A percentile compares a stretch with the other conserved stretches of the same genome.
Conservation (phyloP, 108 stramenopile genomes). For the Pseudonitzschia multistriata region DNA sequence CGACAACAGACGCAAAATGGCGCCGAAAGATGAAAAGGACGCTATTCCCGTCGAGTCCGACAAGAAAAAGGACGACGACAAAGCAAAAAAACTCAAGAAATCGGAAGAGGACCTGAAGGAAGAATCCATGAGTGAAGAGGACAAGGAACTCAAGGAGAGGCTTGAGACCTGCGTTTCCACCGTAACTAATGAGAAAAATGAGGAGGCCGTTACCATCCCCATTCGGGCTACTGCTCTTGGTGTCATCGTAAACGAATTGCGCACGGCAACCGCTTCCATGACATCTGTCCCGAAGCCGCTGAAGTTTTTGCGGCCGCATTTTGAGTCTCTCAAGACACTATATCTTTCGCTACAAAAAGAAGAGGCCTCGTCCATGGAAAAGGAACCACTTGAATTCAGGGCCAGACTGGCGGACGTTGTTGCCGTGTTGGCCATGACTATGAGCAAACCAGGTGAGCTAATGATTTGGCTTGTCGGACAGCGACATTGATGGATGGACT, state of each 20-base stretch:
- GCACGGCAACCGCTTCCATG: conserved; percentile 93
- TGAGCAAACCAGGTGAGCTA: conserved; percentile 84
- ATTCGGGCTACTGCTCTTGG: conserved; percentile 84
- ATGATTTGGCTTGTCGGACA: neutral
- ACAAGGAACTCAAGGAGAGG: conserved; percentile 80
- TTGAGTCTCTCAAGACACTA: conserved; percentile 80
- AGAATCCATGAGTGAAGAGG: conserved; percentile 76
- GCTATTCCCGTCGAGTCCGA: conserved; percentile 29
- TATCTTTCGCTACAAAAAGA: conserved; percentile 47
- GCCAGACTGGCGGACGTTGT: conserved; percentile 92
- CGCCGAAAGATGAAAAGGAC: conserved; percentile 43
- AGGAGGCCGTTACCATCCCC: conserved; percentile 65
- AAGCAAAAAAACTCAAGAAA: conserved; percentile 29
- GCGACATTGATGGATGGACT: neutral
- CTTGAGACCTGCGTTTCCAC: conserved; percentile 88
- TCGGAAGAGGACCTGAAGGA: conserved; percentile 32
- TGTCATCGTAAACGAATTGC: conserved; percentile 87
- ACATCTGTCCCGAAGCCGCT: conserved; percentile 98
- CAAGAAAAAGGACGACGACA: conserved; percentile 36
- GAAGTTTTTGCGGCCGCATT: conserved; percentile 97
- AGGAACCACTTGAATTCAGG: conserved; percentile 55
- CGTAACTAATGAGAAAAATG: conserved; percentile 61
- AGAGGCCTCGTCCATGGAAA: conserved; percentile 29
- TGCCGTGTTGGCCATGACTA: conserved; percentile 97
- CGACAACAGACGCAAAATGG: neutral